Evolutionary conservation across 208 protist species (phyloP).

Genomic region (Trypanosomatidae sp.): DNA sequence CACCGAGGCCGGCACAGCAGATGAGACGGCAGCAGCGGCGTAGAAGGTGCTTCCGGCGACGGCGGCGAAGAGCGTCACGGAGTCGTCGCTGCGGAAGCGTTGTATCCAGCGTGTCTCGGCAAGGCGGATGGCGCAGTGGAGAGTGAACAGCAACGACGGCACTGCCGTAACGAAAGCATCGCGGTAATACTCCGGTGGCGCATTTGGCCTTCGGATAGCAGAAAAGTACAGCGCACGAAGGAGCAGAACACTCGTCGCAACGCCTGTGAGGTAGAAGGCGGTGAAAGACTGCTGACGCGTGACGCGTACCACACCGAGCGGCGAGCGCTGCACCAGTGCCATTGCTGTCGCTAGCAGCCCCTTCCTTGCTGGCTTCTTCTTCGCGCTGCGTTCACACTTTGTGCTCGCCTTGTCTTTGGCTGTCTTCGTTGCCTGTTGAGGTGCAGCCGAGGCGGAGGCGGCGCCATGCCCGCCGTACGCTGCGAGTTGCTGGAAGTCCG

Average conservation of each 20-base stretch:
- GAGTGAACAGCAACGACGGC: conserved; percentile 44
- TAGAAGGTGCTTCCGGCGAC: conserved; percentile 80
- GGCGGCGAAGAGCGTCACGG: conserved; percentile 67
- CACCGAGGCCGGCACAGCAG: conserved; percentile 5
- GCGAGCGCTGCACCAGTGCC: conserved; percentile 3
- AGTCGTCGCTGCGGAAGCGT: conserved; percentile 46
- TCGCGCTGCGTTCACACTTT: too few species aligned
- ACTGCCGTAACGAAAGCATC: background rate
- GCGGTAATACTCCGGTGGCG: too few species aligned
- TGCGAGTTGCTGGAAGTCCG: conserved; percentile 34
- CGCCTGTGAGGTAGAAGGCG: conserved; percentile 53
- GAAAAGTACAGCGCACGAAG: background rate
- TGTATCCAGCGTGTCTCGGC: conserved; percentile 60
- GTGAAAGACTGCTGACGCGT: conserved; percentile 39
- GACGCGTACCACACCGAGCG: conserved; percentile 27
- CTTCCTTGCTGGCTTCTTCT: background rate
- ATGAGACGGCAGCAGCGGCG: conserved; percentile 54
- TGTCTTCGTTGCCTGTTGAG: background rate
- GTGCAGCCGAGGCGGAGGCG: background rate
- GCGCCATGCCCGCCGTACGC: conserved; percentile 46
- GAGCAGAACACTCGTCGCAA: conserved; percentile 26
- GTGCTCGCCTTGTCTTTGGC: too few species aligned
- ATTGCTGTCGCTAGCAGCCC: background rate
- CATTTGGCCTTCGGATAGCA: background rate
- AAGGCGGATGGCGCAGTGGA: conserved; percentile 69